Base-by-base conservation (phyloP, 805 yeast genomes). In the Starmerella kuoi region DNA sequence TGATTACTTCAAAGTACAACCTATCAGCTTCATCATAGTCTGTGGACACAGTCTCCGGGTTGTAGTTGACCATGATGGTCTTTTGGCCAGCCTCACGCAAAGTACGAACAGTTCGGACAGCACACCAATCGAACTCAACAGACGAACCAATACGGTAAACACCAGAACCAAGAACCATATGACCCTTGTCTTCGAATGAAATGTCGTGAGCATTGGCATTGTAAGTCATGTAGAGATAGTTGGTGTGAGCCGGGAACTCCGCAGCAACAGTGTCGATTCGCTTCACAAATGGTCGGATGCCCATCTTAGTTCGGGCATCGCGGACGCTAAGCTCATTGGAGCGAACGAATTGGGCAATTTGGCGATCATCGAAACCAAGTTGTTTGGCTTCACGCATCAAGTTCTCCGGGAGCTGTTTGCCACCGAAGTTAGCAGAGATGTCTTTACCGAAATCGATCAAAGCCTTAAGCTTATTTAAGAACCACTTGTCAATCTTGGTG, bases 81-180 rank as follows among this genome's bases (percentile, higher is more conserved):
- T 86, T 88, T 59, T 73, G 69, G 45, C 87, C 85, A 61, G 76
- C 74, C 53, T 80, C 80, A 57, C 98, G 77, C 60, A 88, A 71
- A 31, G 97, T 85, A 67, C 97, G 77, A 50, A 86, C 91, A 36
- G 97, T 91, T 51, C 95, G 76, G 45, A 88, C 98, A 36, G 97
- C 97, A 76, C 98, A 88, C 96, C 97, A 88, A 68, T 88, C 98
- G 61, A 88, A 88, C 66, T 88, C 98, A 48, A 88, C 98, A 24
- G 97, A 88, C 5, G 97, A 91, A 56, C 98, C 98, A 61, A 88
- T 88, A 69, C 98, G 78, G 73, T 88, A 88, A 35, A 91, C 98
- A 73, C 98, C 98, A 4, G 96, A 86, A 52, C 97, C 97, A 46
- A 88, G 70, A 33, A 88, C 98, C 82, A 88, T 83, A 39, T 82